Evolutionary conservation across 305 asterid genomes (phyloP).

Genomic region (Solanum hybrid): DNA sequence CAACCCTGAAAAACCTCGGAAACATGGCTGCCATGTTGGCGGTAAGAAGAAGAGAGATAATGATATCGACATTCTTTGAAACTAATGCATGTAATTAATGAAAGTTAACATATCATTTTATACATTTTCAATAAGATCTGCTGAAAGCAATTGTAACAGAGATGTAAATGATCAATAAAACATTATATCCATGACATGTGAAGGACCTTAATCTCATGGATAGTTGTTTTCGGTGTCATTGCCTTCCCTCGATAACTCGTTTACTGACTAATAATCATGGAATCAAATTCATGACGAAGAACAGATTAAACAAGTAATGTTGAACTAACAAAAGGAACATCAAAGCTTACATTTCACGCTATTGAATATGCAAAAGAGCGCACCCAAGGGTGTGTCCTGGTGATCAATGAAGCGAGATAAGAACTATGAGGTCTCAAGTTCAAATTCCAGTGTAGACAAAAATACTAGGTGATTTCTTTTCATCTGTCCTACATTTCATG

Average conservation of each 20-base stretch:
- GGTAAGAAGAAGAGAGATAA: conserved; percentile 30
- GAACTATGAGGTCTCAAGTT: background rate
- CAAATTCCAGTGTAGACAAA: background rate
- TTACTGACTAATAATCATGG: background rate
- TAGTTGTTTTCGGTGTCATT: background rate
- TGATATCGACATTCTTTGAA: conserved; percentile 23
- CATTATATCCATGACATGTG: background rate
- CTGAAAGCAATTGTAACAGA: background rate
- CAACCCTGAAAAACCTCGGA: conserved; percentile 42
- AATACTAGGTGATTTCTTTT: background rate
- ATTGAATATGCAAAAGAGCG: background rate
- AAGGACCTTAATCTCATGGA: background rate
- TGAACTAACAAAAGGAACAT: background rate
- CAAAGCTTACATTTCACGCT: background rate
- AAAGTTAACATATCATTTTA: background rate
- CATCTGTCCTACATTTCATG: background rate
- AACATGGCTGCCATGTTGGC: conserved; percentile 64
- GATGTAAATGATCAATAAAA: background rate
- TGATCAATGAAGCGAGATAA: background rate
- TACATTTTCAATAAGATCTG: background rate
- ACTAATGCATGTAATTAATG: background rate
- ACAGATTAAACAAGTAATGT: background rate
- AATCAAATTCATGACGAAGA: background rate
- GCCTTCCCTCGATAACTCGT: background rate
- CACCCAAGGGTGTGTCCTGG: background rate